phyloP scores from a whole-genome alignment of 2,329 filamentous ascomycete species.

The Neofusicoccum kwambonambiense region DNA sequence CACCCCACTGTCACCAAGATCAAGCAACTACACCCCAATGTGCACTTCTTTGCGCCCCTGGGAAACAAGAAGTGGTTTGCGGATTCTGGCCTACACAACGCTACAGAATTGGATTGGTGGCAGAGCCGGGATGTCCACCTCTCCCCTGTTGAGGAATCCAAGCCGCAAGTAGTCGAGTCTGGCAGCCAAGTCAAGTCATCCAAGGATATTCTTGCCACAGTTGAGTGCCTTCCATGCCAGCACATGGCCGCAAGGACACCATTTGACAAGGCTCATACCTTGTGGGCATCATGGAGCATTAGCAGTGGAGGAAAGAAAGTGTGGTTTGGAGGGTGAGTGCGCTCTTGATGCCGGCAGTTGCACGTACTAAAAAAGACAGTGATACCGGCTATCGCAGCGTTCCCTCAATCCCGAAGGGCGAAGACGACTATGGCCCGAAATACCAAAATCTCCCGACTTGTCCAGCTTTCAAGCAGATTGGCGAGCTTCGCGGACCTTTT shows the following conservation, averaged over 20 bases:
- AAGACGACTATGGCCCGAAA: conserved; percentile 71
- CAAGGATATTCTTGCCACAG: conserved; percentile 62
- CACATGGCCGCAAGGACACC: conserved; percentile 70
- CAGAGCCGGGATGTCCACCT: conserved; percentile 59
- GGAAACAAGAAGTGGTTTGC: conserved; percentile 83
- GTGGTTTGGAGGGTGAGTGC: conserved; percentile 68
- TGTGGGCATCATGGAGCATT: conserved; percentile 88
- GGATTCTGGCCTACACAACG: conserved; percentile 66
- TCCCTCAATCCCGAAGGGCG: conserved; percentile 58
- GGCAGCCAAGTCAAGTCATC: conserved; percentile 9
- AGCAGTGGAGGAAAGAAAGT: conserved; percentile 72
- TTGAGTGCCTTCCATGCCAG: conserved; percentile 81
- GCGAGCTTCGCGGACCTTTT: conserved; percentile 76
- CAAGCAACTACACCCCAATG: conserved; percentile 68
- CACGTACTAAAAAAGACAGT: conserved; percentile 46
- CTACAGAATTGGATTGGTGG: conserved; percentile 96
- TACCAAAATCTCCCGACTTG: conserved; percentile 66
- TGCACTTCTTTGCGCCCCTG: conserved; percentile 84
- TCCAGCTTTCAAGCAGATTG: conserved; percentile 84
- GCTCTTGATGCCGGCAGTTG: neutral
- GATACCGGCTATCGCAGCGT: conserved; percentile 90
- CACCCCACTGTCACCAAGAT: conserved; percentile 72
- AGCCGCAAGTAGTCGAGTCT: conserved; percentile 17
- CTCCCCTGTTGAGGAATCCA: conserved; percentile 19
- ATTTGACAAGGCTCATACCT: conserved; percentile 70